A percentile compares a stretch with the other conserved stretches of the same genome.
These are phyloP conservation scores for Yarrowia alimentaria DNA, from an alignment of 805 yeast genomes.

Conservation along the genomic window DNA sequence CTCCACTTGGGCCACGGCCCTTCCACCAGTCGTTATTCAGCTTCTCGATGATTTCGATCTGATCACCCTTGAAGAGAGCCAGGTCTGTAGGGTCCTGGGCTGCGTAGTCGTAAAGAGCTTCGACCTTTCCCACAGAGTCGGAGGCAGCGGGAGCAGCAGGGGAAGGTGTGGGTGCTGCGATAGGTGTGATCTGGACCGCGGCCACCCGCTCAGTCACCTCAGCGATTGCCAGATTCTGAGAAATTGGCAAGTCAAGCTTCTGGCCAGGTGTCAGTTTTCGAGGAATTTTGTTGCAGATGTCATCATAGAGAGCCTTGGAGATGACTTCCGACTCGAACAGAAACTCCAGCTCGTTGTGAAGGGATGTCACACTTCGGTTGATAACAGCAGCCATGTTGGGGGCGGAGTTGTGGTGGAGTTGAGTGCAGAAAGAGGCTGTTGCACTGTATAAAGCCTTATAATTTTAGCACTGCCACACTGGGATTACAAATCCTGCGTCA, in stretches of 20 bases:
- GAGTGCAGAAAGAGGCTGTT: background rate
- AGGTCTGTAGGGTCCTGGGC: constrained; percentile 79
- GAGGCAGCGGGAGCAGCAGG: constrained; percentile 31
- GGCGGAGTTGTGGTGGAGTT: background rate
- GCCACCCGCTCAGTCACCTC: constrained; percentile 45
- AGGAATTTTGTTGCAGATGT: constrained; percentile 56
- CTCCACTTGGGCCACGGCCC: constrained; percentile 55
- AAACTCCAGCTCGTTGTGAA: constrained; percentile 78
- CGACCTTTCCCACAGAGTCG: constrained; percentile 38
- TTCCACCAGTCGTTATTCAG: constrained; percentile 89
- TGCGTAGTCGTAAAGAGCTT: constrained; percentile 70
- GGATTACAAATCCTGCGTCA: background rate
- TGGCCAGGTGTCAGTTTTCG: constrained; percentile 37
- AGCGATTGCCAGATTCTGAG: constrained; percentile 50
- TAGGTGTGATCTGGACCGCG: constrained; percentile 37
- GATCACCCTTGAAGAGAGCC: constrained; percentile 61
- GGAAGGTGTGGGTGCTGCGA: constrained; percentile 30
- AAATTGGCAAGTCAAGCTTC: constrained; percentile 15
- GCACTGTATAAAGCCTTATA: constrained; percentile 5
- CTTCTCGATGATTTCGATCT: constrained; percentile 65
- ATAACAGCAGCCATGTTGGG: constrained; percentile 38
- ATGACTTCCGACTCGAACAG: constrained; percentile 72
- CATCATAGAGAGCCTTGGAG: constrained; percentile 52
- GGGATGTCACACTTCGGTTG: constrained; percentile 73
- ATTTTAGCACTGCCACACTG: constrained; percentile 23